Percentiles rank a stretch among this genome's conserved stretches.
Conservation (phyloP, 1,284 basidiomycete genomes). For the Chalciporus sp. region DNA sequence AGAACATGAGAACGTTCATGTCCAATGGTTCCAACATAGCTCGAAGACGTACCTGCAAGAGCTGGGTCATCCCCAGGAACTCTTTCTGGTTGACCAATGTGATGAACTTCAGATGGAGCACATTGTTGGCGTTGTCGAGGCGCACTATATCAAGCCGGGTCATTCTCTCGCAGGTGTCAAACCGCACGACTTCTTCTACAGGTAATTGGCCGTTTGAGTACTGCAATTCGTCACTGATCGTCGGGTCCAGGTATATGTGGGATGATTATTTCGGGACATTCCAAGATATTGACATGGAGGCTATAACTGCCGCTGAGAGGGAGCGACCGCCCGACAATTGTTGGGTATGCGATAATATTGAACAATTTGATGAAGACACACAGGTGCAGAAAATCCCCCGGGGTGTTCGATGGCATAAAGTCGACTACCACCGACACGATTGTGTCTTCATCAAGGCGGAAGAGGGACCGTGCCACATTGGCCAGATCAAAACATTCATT, state of each 20-base stretch:
- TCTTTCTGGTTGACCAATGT: slow-evolving; percentile 63
- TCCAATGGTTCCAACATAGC: slow-evolving; percentile 73
- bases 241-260: slow-evolving; percentile 27
- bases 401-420: slow-evolving; percentile 45
- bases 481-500: slow-evolving; percentile 35
- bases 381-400: slow-evolving; percentile 30
- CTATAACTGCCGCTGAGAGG: slow-evolving; percentile 10
- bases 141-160: slow-evolving; percentile 36
- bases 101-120: slow-evolving; percentile 40
- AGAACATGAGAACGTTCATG: slow-evolving; percentile 49
- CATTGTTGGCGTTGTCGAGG: slow-evolving; percentile 49
- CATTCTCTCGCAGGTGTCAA: slow-evolving; percentile 22
- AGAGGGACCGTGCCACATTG: slow-evolving; percentile 40
- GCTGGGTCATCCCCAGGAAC: slow-evolving; percentile 60
- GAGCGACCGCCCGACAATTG: slow-evolving; percentile 51
- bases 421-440: slow-evolving; percentile 55
- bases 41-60: slow-evolving; percentile 59
- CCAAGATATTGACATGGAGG: slow-evolving; percentile 27
- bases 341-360: slow-evolving; percentile 41
- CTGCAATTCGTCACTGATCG: slow-evolving; percentile 8
- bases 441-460: slow-evolving; percentile 51
- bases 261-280: slow-evolving; percentile 18
- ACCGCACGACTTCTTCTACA: slow-evolving; percentile 57
- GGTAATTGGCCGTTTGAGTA: slow-evolving; percentile 37
- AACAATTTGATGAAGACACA: slow-evolving; percentile 32